Conservation (phyloP, 495 filamentous ascomycete genomes). For the Aspergillus ostianus region DNA sequence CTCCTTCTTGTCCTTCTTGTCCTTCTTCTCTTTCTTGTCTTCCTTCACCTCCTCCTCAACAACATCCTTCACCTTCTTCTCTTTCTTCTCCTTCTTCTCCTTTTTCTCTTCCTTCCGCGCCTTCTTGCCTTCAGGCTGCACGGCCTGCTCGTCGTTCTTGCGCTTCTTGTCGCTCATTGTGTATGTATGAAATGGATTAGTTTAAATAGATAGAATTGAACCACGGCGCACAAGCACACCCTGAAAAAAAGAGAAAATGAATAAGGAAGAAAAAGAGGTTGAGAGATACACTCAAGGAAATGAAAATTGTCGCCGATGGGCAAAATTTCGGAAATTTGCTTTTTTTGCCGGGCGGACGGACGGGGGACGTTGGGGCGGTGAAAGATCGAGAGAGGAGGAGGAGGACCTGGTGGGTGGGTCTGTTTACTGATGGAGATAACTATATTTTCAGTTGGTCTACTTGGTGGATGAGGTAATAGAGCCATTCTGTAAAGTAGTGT, state of each 20-base stretch:
- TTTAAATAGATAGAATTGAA: neutral
- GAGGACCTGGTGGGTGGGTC: neutral
- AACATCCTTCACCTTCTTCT: slow-evolving; percentile 17
- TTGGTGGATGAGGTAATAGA: too few relatives aligned
- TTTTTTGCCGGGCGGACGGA: slow-evolving; percentile 24
- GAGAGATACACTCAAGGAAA: neutral
- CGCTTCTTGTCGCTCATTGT: slow-evolving; percentile 48
- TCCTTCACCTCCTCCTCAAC: slow-evolving; percentile 19
- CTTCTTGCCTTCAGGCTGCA: slow-evolving; percentile 41
- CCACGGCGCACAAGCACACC: too few relatives aligned
- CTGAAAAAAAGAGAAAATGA: neutral
- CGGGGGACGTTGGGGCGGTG: slow-evolving; percentile 7
- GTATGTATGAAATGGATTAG: neutral
- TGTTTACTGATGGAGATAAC: neutral
- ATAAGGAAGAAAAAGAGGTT: neutral
- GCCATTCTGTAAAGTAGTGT: too few relatives aligned
- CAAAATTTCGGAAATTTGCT: slow-evolving; percentile 13
- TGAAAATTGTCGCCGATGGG: neutral
- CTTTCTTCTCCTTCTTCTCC: slow-evolving; percentile 29
- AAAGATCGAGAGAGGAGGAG: too few relatives aligned
- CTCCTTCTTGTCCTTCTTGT: slow-evolving; percentile 20
- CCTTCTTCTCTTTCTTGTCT: slow-evolving; percentile 20
- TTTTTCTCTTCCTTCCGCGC: slow-evolving; percentile 36
- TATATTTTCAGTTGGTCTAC: too few relatives aligned
- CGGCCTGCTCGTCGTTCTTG: slow-evolving; percentile 33